Evolutionary conservation across 2,329 filamentous ascomycete species (phyloP).

Genomic region (Monosporascus sp.): DNA sequence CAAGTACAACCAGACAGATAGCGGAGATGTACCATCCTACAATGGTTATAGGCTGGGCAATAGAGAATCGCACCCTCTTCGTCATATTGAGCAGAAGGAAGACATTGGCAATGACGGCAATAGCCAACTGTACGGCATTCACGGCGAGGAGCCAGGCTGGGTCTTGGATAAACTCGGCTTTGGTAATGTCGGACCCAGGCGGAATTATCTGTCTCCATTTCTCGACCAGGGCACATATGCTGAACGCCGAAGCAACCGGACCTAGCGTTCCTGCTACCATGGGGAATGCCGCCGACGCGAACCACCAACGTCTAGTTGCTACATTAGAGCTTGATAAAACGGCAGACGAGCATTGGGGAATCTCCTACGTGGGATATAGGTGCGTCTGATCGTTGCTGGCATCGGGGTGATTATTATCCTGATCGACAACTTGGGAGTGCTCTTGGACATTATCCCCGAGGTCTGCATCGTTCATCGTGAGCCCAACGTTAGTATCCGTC

Average conservation of each 20-base stretch:
- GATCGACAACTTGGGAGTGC: conserved; percentile 23
- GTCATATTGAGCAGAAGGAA: conserved; percentile 88
- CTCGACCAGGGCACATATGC: conserved; percentile 77
- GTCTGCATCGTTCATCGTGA: conserved; percentile 37
- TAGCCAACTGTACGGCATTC: conserved; percentile 71
- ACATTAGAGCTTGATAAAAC: background rate
- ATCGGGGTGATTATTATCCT: conserved; percentile 22
- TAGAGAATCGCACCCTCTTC: conserved; percentile 67
- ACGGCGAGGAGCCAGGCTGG: conserved; percentile 69
- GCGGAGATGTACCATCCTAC: conserved; percentile 67
- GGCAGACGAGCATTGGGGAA: background rate
- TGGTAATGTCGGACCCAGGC: conserved; percentile 40
- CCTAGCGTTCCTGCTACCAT: conserved; percentile 80
- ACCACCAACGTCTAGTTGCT: conserved; percentile 52
- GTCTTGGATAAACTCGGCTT: conserved; percentile 54
- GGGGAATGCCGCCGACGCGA: conserved; percentile 61
- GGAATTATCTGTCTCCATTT: conserved; percentile 63
- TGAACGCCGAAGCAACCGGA: conserved; percentile 82
- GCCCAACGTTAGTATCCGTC: background rate
- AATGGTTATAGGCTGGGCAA: conserved; percentile 81
- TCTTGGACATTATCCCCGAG: conserved; percentile 32
- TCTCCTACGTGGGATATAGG: conserved; percentile 38
- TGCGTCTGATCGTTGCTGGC: conserved; percentile 36
- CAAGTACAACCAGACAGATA: conserved; percentile 61
- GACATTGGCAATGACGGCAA: conserved; percentile 73